Base-by-base conservation (phyloP, 176 grass and related monocot genomes). In the Leersia perrieri region DNA sequence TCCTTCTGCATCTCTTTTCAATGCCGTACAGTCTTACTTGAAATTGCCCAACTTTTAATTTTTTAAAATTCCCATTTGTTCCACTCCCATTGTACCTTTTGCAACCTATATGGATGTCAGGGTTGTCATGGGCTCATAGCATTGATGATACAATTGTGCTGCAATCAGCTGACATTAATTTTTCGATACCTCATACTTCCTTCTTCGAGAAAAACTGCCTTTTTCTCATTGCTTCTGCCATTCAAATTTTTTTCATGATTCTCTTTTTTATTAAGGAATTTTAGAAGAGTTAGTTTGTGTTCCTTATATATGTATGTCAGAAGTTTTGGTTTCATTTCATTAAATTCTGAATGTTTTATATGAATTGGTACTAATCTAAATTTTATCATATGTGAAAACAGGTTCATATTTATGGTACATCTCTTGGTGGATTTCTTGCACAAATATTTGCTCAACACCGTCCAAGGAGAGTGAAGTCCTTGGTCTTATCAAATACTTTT, bases 391-490 rank as follows among this genome's bases (percentile, higher is more conserved):
- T 69, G 29, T 75, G 28, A 73, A 75, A 80, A 39, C 76, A 98
- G 95, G 90, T 98, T 69, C 95, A 98, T 82, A 89, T 98, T 76
- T 98, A 95, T 88, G 95, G 95, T 62, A 98, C 95, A 81, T 98
- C 95, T 86, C 92, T 98, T 84, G 95, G 95, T 80, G 95, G 92
- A 89, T 98, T 98, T 65, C 79, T 98, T 29, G 95, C 92, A 79
- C 90, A 95, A 84, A 89, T 98, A 87, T 98, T 98, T 86, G 86
- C 90, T 85, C 90, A 98, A 75, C 88, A 89, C 36, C 88, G 95
- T 18, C 95, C 90, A 66, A 91, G 95, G 80, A 89, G 95, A 45
- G 92, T 98, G 34, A 98, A 93, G 63, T 98, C 95, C 27, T 89
- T 98, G 83, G 82, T 98, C 41, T 79, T 98, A 42, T 98, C 95